phyloP scores from a whole-genome alignment of 257 asterid species.

The Nicotiana obtusifolia region DNA sequence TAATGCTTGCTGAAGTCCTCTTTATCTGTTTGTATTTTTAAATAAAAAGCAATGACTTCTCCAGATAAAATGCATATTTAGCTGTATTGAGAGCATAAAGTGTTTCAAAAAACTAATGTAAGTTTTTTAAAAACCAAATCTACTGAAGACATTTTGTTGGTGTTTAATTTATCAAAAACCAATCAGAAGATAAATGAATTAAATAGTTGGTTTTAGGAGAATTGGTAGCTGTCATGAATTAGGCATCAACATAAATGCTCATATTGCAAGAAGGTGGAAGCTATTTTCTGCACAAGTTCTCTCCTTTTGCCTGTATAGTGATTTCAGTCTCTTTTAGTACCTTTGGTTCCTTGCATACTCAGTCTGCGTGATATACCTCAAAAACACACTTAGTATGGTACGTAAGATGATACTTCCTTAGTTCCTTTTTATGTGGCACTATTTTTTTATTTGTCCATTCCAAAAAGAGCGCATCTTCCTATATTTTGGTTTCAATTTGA shows the following conservation, averaged over 20 bases:
- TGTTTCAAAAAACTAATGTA: neutral
- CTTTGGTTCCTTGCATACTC: neutral
- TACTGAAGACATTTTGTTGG: neutral
- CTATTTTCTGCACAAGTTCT: neutral
- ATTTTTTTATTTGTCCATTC: neutral
- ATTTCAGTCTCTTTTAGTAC: neutral
- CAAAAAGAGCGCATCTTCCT: neutral
- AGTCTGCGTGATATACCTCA: neutral
- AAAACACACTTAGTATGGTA: neutral
- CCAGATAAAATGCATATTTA: neutral
- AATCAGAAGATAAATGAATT: neutral
- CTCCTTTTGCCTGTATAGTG: neutral
- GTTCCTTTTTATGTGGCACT: neutral
- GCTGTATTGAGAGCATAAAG: neutral
- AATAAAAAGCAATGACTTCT: neutral
- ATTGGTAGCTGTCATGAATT: neutral
- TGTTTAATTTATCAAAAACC: neutral
- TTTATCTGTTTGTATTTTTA: neutral
- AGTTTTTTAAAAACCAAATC: neutral
- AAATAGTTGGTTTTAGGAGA: neutral
- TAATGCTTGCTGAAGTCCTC: neutral
- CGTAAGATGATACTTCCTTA: neutral
- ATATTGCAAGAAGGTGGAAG: neutral
- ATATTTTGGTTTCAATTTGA: neutral
- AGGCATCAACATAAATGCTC: too few species aligned